Percentiles rank a stretch among this genome's conserved stretches.
phyloP scores from a whole-genome alignment of 208 protist genomes.

The Phytomonas sp. region DNA sequence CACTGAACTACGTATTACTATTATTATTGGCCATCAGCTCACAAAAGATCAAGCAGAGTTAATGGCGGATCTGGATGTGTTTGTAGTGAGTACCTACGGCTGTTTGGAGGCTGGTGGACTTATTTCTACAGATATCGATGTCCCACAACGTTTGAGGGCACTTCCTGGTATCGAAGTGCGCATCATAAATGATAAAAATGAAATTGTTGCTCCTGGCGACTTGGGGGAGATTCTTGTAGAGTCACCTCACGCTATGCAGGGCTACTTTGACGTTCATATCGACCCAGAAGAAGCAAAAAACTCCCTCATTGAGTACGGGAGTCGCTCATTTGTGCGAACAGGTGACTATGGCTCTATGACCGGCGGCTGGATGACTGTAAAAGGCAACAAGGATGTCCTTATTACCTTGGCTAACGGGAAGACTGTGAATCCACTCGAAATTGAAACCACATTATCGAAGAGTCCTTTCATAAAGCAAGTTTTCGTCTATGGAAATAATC shows the following conservation, averaged over 20 bases:
- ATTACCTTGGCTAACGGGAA: constrained; percentile 76
- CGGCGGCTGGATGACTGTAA: constrained; percentile 80
- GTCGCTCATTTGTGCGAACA: constrained; percentile 84
- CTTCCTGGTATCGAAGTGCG: constrained; percentile 85
- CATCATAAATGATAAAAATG: constrained; percentile 86
- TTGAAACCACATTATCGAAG: constrained; percentile 69
- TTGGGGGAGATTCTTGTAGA: constrained; percentile 84
- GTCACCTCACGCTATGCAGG: constrained; percentile 84
- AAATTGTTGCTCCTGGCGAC: constrained; percentile 83
- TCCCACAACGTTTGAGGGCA: constrained; percentile 80
- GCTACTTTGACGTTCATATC: constrained; percentile 88
- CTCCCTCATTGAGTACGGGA: constrained; percentile 80
- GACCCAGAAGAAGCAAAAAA: constrained; percentile 82
- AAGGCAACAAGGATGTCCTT: constrained; percentile 78
- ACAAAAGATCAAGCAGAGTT: constrained; percentile 83
- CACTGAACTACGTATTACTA: constrained; percentile 68
- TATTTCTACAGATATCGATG: constrained; percentile 84
- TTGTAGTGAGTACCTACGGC: constrained; percentile 84
- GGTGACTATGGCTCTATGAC: constrained; percentile 84
- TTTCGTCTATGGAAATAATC: constrained; percentile 68
- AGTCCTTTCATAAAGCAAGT: constrained; percentile 84
- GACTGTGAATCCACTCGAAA: constrained; percentile 70
- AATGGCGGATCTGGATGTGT: constrained; percentile 85
- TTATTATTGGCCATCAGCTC: constrained; percentile 78
- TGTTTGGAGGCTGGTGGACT: constrained; percentile 83